These are phyloP conservation scores for Umbilicaria muhlenbergii DNA, from an alignment of 495 filamentous ascomycete genomes.

Conservation along the genomic window DNA sequence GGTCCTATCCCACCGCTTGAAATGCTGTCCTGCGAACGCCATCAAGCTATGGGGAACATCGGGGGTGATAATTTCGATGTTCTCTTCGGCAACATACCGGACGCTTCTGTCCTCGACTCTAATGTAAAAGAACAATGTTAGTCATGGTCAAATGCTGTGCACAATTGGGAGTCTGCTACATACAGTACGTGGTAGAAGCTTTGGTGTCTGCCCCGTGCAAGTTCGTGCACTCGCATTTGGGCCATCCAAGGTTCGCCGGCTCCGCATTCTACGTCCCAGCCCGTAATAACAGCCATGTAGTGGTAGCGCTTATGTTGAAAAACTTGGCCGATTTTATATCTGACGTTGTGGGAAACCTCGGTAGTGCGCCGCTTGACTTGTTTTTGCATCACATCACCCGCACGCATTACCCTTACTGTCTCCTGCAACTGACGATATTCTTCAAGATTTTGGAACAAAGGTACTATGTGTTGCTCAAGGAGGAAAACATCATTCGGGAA, in stretches of 20 bases:
- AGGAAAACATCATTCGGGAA: conserved; percentile 48
- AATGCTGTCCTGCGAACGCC: conserved; percentile 65
- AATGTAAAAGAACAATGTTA: conserved; percentile 20
- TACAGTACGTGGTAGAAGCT: conserved; percentile 78
- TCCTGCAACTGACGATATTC: conserved; percentile 31
- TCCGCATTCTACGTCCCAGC: conserved; percentile 58
- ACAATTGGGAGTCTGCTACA: conserved; percentile 19
- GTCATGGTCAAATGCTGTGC: not conserved
- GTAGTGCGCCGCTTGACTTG: conserved; percentile 28
- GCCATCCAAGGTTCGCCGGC: conserved; percentile 38
- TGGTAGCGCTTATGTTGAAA: conserved; percentile 70
- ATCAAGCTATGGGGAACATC: conserved; percentile 38
- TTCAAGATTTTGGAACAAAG: conserved; percentile 31
- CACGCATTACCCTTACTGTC: conserved; percentile 39
- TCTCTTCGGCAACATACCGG: conserved; percentile 78
- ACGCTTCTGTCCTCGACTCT: conserved; percentile 57
- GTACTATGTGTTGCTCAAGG: conserved; percentile 46
- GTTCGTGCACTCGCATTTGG: conserved; percentile 44
- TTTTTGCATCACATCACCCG: conserved; percentile 44
- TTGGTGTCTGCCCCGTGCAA: conserved; percentile 49
- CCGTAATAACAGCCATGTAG: conserved; percentile 68
- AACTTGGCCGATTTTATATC: conserved; percentile 65
- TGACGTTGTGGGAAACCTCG: conserved; percentile 28
- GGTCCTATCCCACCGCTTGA: conserved; percentile 70
- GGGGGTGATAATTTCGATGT: conserved; percentile 48